Conservation (phyloP, 768 basidiomycete species). For the Tricholoma sp. region DNA sequence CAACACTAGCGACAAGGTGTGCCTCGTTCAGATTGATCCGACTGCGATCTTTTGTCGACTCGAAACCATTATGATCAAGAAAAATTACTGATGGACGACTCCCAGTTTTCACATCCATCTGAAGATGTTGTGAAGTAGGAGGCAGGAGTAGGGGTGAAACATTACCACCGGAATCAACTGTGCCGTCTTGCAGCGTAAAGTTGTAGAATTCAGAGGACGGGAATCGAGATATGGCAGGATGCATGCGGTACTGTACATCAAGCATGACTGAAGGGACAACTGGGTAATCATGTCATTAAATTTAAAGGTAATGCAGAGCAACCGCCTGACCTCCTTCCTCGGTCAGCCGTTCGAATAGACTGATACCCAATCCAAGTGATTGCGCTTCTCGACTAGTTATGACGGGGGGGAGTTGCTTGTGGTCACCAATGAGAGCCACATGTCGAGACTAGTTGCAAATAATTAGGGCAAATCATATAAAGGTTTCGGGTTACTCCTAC, state of each 20-base stretch:
- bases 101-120: constrained; percentile 30
- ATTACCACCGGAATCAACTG: constrained; percentile 49
- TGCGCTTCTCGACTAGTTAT: constrained; percentile 75
- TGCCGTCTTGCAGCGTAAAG: constrained; percentile 66
- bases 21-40: constrained; percentile 76
- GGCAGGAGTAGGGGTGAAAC: constrained; percentile 50
- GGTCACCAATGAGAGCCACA: constrained; percentile 90
- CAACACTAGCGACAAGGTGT: constrained; percentile 67
- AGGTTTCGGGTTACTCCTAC: constrained; percentile 42
- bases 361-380: constrained; percentile 65
- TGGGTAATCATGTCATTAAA: constrained; percentile 21
- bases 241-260: constrained; percentile 95
- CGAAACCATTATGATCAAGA: constrained; percentile 70
- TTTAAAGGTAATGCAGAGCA: constrained; percentile 2
- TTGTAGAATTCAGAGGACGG: constrained; percentile 83
- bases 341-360: constrained; percentile 88
- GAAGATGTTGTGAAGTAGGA: constrained; percentile 53
- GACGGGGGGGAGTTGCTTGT: constrained; percentile 91
- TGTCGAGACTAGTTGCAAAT: constrained; percentile 57
- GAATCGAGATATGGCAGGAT: constrained; percentile 84
- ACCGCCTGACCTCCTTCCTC: constrained; percentile 66
- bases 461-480: constrained; percentile 5
- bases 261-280: constrained; percentile 90
- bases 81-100: constrained; percentile 66
- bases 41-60: constrained; percentile 65